Conservation (phyloP, 2,329 filamentous ascomycete species). For the Lasiodiplodia theobromae region DNA sequence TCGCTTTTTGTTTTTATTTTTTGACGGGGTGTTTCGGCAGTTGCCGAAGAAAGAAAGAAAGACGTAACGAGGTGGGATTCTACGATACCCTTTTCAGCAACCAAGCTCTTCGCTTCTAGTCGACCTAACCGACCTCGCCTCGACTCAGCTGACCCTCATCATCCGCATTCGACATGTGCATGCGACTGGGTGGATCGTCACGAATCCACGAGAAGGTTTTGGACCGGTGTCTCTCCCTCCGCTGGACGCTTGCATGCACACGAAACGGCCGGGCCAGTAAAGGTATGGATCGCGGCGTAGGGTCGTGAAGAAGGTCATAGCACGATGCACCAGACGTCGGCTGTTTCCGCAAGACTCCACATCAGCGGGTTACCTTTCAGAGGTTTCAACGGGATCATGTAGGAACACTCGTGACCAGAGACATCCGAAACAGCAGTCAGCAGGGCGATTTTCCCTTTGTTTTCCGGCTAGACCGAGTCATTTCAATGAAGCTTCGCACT, state of each 20-base stretch:
- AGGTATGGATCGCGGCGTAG: neutral
- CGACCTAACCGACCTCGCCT: neutral
- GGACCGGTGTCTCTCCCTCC: neutral
- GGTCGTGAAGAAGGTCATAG: neutral
- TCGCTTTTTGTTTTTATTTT: neutral
- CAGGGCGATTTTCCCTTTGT: constrained; percentile 3
- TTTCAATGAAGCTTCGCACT: neutral
- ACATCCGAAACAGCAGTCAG: neutral
- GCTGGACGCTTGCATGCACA: neutral
- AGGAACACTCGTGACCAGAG: no score
- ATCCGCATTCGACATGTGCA: constrained; percentile 7
- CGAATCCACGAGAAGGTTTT: neutral
- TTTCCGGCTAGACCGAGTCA: neutral
- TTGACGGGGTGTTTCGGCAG: neutral
- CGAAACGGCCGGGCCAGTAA: neutral
- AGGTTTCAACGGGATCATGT: neutral
- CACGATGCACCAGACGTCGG: neutral
- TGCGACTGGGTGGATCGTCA: neutral
- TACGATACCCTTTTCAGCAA: constrained; percentile 4
- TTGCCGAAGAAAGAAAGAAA: neutral
- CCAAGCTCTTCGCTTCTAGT: neutral
- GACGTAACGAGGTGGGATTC: neutral
- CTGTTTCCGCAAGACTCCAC: neutral
- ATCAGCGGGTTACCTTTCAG: neutral
- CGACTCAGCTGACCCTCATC: neutral